phyloP scores from a whole-genome alignment of 2,329 filamentous ascomycete genomes.

The Paracoccidioides brasiliensis region DNA sequence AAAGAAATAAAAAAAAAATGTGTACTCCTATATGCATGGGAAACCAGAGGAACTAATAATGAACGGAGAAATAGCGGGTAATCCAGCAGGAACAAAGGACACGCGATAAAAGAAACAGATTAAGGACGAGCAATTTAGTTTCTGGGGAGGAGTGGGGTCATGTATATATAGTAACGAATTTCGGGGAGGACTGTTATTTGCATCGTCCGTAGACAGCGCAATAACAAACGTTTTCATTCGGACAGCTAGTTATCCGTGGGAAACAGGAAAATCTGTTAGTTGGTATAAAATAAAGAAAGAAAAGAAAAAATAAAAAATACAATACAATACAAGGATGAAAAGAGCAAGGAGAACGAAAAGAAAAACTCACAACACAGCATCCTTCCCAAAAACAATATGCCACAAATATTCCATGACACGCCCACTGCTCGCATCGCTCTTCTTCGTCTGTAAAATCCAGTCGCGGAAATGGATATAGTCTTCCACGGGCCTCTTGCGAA shows the following conservation, averaged over 20 bases:
- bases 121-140: too few relatives aligned
- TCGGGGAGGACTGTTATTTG: background rate
- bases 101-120: too few relatives aligned
- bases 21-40: too few relatives aligned
- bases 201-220: background rate
- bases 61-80: too few relatives aligned
- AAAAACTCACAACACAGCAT: constrained; percentile 17
- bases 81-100: too few relatives aligned
- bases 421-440: constrained; percentile 41
- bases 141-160: too few relatives aligned
- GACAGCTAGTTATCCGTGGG: background rate
- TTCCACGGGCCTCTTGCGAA: constrained; percentile 31
- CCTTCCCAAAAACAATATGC: constrained; percentile 39
- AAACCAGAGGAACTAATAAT: too few relatives aligned
- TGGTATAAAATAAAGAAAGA: background rate
- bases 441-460: constrained; percentile 42
- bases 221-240: background rate
- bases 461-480: constrained; percentile 41
- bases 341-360: background rate
- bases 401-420: constrained; percentile 48
- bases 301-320: background rate
- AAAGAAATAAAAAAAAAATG: too few relatives aligned
- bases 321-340: background rate
- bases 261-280: background rate
- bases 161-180: too few relatives aligned